phyloP scores from a whole-genome alignment of 345 rosid species.

The Capsella bursapastoris region DNA sequence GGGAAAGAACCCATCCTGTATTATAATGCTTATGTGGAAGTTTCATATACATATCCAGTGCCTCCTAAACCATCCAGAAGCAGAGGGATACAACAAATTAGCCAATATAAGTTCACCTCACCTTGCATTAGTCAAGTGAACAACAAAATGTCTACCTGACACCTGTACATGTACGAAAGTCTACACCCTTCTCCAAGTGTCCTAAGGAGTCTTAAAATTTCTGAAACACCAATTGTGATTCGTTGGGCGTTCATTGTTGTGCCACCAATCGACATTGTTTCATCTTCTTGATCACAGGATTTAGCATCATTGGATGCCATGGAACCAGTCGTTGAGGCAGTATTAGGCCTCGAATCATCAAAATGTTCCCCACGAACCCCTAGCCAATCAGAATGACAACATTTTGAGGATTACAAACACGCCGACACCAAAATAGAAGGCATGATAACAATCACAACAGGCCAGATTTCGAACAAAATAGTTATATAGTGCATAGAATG shows the following conservation, averaged over 20 bases:
- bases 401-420: conserved; percentile 30
- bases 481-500: conserved; percentile 10
- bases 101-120: not conserved
- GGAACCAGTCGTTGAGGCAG: conserved; percentile 57
- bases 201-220: conserved; percentile 78
- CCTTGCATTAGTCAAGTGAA: conserved; percentile 27
- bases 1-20: conserved; percentile 97
- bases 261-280: conserved; percentile 56
- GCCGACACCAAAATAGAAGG: conserved; percentile 7
- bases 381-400: conserved; percentile 43
- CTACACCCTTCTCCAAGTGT: conserved; percentile 92
- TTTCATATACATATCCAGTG: conserved; percentile 72
- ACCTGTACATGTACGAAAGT: conserved; percentile 79
- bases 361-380: conserved; percentile 73
- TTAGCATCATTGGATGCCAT: conserved; percentile 56
- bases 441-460: conserved; percentile 11
- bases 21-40: conserved; percentile 88
- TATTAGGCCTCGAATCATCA: conserved; percentile 76
- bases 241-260: conserved; percentile 52
- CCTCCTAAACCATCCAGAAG: conserved; percentile 68
- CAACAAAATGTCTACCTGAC: conserved; percentile 62
- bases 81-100: conserved; percentile 37
- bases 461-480: conserved; percentile 1
- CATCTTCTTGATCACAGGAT: conserved; percentile 68
- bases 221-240: conserved; percentile 67